These are phyloP conservation scores for Aspergillus transmontanensis DNA, from an alignment of 2,329 filamentous ascomycete species.

Conservation along the genomic window DNA sequence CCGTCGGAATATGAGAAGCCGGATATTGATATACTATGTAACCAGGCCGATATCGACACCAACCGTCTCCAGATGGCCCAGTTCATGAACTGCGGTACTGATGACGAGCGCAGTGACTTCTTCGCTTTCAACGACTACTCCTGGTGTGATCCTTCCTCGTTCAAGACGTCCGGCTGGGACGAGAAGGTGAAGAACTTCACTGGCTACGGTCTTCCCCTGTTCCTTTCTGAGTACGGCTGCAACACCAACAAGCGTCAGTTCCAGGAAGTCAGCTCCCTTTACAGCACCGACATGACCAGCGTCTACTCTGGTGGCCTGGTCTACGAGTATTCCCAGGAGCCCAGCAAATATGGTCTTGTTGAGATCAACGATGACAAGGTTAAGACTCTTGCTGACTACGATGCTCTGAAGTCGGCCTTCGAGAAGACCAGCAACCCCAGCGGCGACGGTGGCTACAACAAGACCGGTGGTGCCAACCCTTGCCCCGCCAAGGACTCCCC, in stretches of 20 bases:
- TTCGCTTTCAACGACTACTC: conserved; percentile 86
- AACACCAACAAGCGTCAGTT: conserved; percentile 80
- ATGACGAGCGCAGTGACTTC: conserved; percentile 84
- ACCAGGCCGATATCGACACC: conserved; percentile 72
- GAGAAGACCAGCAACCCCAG: conserved; percentile 52
- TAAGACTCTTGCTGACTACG: conserved; percentile 65
- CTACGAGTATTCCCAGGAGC: conserved; percentile 92
- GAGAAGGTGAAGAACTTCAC: conserved; percentile 85
- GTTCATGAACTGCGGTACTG: conserved; percentile 92
- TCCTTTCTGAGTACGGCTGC: conserved; percentile 95
- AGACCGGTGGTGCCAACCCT: conserved; percentile 52
- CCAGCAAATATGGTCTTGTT: conserved; percentile 79
- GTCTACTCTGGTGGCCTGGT: conserved; percentile 96
- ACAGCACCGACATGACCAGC: conserved; percentile 76
- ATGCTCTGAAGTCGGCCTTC: conserved; percentile 55
- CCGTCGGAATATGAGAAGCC: not conserved
- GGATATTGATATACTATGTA: not conserved
- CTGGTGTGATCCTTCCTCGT: conserved; percentile 77
- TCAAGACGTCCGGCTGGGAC: conserved; percentile 75
- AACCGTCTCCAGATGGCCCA: conserved; percentile 85
- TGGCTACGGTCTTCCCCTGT: conserved; percentile 84
- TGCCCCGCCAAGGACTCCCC: conserved; percentile 56
- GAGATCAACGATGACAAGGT: conserved; percentile 60
- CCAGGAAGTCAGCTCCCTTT: conserved; percentile 75
- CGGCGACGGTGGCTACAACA: conserved; percentile 63